Base-by-base conservation (phyloP, 192 early-diverging fungal genomes). In the Linnemannia schmuckeri region DNA sequence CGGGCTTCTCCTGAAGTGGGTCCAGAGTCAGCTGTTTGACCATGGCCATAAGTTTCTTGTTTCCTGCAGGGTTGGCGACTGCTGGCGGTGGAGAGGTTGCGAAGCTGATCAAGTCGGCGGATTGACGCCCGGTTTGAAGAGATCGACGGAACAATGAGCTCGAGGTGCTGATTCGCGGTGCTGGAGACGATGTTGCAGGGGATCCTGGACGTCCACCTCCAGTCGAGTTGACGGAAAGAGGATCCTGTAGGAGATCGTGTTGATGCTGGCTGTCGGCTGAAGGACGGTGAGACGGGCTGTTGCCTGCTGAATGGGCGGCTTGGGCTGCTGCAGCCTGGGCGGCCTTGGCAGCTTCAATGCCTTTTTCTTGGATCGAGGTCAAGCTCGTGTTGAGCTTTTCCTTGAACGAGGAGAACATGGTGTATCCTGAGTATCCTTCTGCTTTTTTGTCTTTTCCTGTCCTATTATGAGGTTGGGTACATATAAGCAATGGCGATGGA, bases 381-480 rank as follows among this genome's bases (percentile, higher is more conserved):
- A 86, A 80, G 79, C 83, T 33, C 71, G 85, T 87, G 52, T 87
- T 87, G 70, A 87, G 75, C 68, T 81, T 87, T 74, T 81, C 85
- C 79, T 87, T 87, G 76, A 87, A 78, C 44, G 79, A 81, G 22
- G 85, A 87, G 66, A 87, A 87, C 85, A 87, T 87, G 47, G 30
- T 18, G 38, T 84, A 18, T 46, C 24, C 63, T 71, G 10, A 18
- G 33, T 5, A 30, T 57, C 20, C 49, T 17, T 49, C 38, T 41
- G 38, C 42, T 49, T 38, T 30, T 22, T 27, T 49, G 22, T 73
- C 27, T 49, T 42, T 49, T 41, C 24, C 41, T 73, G 40, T 73
- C 35, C 35, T 30, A 8, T 38, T 71, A 9, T 2, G 35, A 9
- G 68, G 10, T 49, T 22, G 6, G 22, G 12, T 74, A 33, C 70